These are phyloP conservation scores for Botryobasidium botryosum DNA, from an alignment of 768 basidiomycete species.

Conservation along the genomic window DNA sequence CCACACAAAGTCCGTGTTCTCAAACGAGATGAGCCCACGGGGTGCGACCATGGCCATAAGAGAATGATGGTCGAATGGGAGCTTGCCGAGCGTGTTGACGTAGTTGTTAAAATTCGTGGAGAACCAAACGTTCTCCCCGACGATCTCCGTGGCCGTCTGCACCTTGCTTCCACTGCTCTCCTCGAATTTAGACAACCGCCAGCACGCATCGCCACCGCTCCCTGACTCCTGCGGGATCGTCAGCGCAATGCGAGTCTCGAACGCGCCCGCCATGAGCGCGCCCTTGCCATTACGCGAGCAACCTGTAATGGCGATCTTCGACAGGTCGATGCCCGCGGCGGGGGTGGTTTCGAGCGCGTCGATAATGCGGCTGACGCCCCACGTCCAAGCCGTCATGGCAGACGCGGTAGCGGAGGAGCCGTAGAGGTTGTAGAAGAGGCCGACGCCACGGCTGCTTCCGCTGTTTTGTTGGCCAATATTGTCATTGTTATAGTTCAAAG, in stretches of 20 bases:
- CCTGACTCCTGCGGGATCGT: slow-evolving; percentile 49
- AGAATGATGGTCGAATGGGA: slow-evolving; percentile 45
- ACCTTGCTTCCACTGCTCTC: slow-evolving; percentile 26
- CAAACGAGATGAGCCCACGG: slow-evolving; percentile 34
- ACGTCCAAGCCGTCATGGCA: slow-evolving; percentile 45
- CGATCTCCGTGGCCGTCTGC: slow-evolving; percentile 41
- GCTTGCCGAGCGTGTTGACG: slow-evolving; percentile 27
- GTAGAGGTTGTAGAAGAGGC: slow-evolving; percentile 42
- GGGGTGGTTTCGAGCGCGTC: slow-evolving; percentile 39
- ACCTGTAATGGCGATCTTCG: slow-evolving; percentile 36
- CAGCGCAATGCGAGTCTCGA: slow-evolving; percentile 39
- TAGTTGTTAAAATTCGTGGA: slow-evolving; percentile 31
- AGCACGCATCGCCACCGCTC: slow-evolving; percentile 41
- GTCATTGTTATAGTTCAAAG: slow-evolving; percentile 4
- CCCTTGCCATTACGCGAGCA: slow-evolving; percentile 48
- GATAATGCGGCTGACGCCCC: slow-evolving; percentile 43
- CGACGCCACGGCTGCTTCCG: slow-evolving; percentile 31
- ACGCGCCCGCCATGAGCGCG: slow-evolving; percentile 39
- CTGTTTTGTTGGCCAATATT: slow-evolving; percentile 32
- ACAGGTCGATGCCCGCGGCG: slow-evolving; percentile 29
- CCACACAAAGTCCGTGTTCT: slow-evolving; percentile 41
- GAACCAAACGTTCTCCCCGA: slow-evolving; percentile 48
- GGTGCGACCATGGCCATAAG: slow-evolving; percentile 40
- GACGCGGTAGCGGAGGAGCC: slow-evolving; percentile 29
- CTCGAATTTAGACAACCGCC: slow-evolving; percentile 39